phyloP scores from a whole-genome alignment of 2,329 filamentous ascomycete species.

The Chaetoscypha palmicola region DNA sequence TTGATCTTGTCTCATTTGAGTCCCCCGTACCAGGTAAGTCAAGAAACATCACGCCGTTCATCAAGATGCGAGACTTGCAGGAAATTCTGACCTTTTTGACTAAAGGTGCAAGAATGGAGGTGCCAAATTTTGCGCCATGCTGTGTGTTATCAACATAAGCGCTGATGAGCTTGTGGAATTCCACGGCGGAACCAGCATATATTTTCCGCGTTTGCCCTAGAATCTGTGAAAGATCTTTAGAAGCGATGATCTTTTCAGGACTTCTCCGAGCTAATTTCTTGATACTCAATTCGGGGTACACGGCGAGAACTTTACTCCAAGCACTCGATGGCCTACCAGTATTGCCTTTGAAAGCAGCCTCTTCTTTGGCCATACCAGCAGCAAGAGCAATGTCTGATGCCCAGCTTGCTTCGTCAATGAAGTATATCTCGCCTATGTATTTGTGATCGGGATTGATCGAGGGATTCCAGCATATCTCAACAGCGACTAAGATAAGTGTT shows the following conservation, averaged over 20 bases:
- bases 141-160: slow-evolving; percentile 13
- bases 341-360: too few relatives aligned
- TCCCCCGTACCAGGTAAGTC: slow-evolving; percentile 49
- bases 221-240: slow-evolving; percentile 24
- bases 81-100: slow-evolving; percentile 36
- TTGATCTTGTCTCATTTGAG: slow-evolving; percentile 39
- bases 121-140: slow-evolving; percentile 26
- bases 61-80: slow-evolving; percentile 38
- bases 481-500: too few relatives aligned
- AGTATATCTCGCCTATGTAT: too few relatives aligned
- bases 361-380: too few relatives aligned
- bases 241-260: not conserved
- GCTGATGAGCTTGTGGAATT: slow-evolving; percentile 8
- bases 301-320: slow-evolving; percentile 36
- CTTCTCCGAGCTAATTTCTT: slow-evolving; percentile 30
- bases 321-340: too few relatives aligned
- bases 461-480: too few relatives aligned
- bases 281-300: slow-evolving; percentile 34
- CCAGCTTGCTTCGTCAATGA: too few relatives aligned
- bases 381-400: too few relatives aligned
- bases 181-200: not conserved
- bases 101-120: slow-evolving; percentile 31
- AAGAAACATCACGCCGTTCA: slow-evolving; percentile 43
- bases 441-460: too few relatives aligned
- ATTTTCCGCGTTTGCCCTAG: slow-evolving; percentile 3